phyloP scores from a whole-genome alignment of 2,329 filamentous ascomycete species.

The Xylariaceae sp. region DNA sequence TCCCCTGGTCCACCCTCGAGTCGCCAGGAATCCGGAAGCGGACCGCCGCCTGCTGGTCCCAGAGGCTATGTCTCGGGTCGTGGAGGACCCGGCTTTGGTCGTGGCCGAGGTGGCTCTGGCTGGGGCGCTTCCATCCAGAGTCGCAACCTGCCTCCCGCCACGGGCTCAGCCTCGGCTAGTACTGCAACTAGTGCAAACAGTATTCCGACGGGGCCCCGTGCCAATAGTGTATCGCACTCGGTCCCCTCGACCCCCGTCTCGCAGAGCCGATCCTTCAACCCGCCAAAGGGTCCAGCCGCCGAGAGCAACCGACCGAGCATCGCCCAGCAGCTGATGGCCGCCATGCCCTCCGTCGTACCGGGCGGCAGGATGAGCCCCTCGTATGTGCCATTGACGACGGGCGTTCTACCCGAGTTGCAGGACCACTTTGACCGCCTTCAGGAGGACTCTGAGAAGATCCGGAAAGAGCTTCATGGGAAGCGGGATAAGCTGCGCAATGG shows the following conservation, averaged over 20 bases:
- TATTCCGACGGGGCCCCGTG: constrained; percentile 30
- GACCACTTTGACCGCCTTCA: constrained; percentile 50
- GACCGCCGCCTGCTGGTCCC: constrained; percentile 50
- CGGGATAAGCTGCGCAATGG: constrained; percentile 53
- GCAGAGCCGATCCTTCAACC: constrained; percentile 49
- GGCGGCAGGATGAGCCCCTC: constrained; percentile 52
- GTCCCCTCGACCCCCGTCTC: constrained; percentile 36
- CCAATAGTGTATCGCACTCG: constrained; percentile 28
- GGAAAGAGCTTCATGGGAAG: constrained; percentile 49
- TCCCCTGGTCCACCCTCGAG: constrained; percentile 17
- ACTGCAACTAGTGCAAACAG: constrained; percentile 31
- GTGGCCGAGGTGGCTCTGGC: constrained; percentile 41
- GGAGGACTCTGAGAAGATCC: constrained; percentile 55
- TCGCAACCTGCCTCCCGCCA: constrained; percentile 25
- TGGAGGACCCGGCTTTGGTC: constrained; percentile 40
- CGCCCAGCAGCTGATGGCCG: constrained; percentile 49
- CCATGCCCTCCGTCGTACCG: constrained; percentile 48
- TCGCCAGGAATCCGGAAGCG: constrained; percentile 35
- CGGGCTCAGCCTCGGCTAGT: constrained; percentile 36
- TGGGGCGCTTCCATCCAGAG: constrained; percentile 36
- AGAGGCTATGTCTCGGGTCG: constrained; percentile 49
- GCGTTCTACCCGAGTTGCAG: constrained; percentile 52
- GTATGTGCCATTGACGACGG: constrained; percentile 40
- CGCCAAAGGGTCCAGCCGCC: constrained; percentile 50
- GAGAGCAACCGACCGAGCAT: constrained; percentile 38